Base-by-base conservation (phyloP, 2,329 filamentous ascomycete genomes). In the Metarhizium anisopliae region DNA sequence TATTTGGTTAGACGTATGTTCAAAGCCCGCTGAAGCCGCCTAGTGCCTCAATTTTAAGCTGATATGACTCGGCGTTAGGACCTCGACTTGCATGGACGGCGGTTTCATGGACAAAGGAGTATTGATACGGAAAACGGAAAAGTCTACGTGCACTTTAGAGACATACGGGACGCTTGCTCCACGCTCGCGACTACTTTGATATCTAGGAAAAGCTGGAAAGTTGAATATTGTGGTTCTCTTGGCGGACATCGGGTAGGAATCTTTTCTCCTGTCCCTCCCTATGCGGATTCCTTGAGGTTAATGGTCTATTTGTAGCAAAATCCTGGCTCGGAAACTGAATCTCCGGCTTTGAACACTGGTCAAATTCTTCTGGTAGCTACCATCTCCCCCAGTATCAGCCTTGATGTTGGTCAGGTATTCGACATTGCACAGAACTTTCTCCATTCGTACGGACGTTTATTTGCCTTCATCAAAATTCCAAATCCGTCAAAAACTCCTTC, bases 91-190 rank as follows among this genome's bases (percentile, higher is more conserved):
- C 56, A 62, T 56, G 71, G 71, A 55, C 66, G 50, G 59, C 66
- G 43, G 14, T 69, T 71, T 51, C 66, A 73, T 35, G 76, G 76
- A 20, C 65, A 63, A 7, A 71, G 67, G 10, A 68, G 72, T 30
- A 58, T 77, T 1, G 66, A 71, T 16, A 58, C 65, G 4, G 62
- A 64, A 32, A 67, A 66, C 49, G 73, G 75, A 4, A 75, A 71
- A 51, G 73, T 83, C 35, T 80, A 77, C 56, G 68, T 84, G 29
- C 77, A 76, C 4, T 85, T 87, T 61, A 70, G 75, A 6, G 84
- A 87, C 61, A 78, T 85, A 52, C 76, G 81, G 52, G 83, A 86
- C 65, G 76, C 84, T 6, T 77, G 74, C 53, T 72, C 74, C 36
- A 74, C 79, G 7, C 72, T 76, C 55, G 70, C 76, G 13, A 77